Base-by-base conservation (phyloP, 305 asterid genomes). In the Fraxinus xanthoxyloides region DNA sequence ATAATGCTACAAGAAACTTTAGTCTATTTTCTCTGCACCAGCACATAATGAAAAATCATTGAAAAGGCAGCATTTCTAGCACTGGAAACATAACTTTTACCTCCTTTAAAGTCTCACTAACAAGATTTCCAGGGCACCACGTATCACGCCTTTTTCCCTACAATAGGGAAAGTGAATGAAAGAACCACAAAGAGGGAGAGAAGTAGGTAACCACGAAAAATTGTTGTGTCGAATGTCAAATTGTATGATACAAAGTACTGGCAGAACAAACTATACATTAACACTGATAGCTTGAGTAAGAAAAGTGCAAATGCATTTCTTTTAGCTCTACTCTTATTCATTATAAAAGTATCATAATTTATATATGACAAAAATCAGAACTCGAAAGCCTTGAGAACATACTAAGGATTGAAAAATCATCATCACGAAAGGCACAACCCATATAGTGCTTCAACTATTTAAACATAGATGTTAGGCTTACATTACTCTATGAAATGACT, bases 81-180 rank as follows among this genome's bases (percentile, higher is more conserved):
- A 77, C 21, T 56, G 73, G 31, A 77, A 65, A 8, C 56, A 78
- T 61, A 80, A 82, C 7, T 61, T 36, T 86, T 88, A 94, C 99
- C 97, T 94, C 94, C 82, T 85, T 87, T 67, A 80, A 59, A 77
- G 84, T 89, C 88, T 89, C 90, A 86, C 82, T 78, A 23, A 88
- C 88, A 80, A 92, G 89, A 30, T 89, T 90, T 80, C 97, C 94
- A 21, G 98, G 97, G 92, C 98, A 93, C 98, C 99, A 96, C 34
- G 99, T 96, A 86, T 91, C 95, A 77, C 99, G 98, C 85, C 99
- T 86, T 87, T 96, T 96, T 24, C 84, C 97, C 99, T 96, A 76
- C 81, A 82, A 85, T 24, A 74, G 17, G 82, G 70, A 83, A 82
- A 65, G 85, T 51, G 82, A 36, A 81, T 7, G 81, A 81, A 82